A percentile compares a stretch with the other conserved stretches of the same genome.
Evolutionary conservation across 208 protist species (phyloP).

Genomic region (Jaenimonas drosophilae): DNA sequence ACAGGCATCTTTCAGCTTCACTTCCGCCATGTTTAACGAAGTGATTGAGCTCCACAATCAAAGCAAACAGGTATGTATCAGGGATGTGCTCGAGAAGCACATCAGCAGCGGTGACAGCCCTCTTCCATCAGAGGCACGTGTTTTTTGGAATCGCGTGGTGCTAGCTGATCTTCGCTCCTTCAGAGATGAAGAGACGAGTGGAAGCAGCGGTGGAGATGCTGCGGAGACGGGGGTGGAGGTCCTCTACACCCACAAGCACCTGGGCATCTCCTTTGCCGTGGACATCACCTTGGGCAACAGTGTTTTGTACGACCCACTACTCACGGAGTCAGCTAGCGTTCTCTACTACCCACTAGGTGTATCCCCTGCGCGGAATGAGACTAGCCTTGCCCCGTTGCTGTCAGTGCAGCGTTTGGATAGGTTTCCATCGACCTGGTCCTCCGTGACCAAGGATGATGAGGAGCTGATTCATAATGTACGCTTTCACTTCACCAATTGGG

Average conservation of each 20-base stretch:
- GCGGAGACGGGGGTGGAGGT: slow-evolving; percentile 11
- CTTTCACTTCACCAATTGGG: slow-evolving; percentile 53
- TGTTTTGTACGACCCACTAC: slow-evolving; percentile 32
- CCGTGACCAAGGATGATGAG: slow-evolving; percentile 21
- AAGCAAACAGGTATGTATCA: no score
- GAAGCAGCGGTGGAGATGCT: slow-evolving; percentile 1
- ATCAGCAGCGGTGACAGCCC: no score
- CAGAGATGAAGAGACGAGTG: slow-evolving; percentile 7
- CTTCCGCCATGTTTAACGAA: no score
- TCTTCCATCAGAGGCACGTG: no score
- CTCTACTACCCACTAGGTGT: slow-evolving; percentile 48
- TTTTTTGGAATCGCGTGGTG: not conserved
- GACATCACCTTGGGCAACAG: slow-evolving; percentile 12
- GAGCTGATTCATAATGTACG: slow-evolving; percentile 46
- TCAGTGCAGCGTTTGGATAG: slow-evolving; percentile 19
- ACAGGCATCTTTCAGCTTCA: no score
- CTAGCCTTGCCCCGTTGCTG: slow-evolving; percentile 8
- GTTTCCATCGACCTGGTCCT: slow-evolving; percentile 37
- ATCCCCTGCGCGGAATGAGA: no score
- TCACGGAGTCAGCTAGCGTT: slow-evolving; percentile 26
- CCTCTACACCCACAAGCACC: slow-evolving; percentile 24
- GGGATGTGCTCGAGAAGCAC: no score
- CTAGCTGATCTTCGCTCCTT: slow-evolving; percentile 1
- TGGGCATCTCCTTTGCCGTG: slow-evolving; percentile 47
- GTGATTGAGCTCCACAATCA: no score